Evolutionary conservation across 495 filamentous ascomycete genomes (phyloP), one percentile per base, ranked within the genome.

Genomic region (Aspergillus egyptiacus): DNA sequence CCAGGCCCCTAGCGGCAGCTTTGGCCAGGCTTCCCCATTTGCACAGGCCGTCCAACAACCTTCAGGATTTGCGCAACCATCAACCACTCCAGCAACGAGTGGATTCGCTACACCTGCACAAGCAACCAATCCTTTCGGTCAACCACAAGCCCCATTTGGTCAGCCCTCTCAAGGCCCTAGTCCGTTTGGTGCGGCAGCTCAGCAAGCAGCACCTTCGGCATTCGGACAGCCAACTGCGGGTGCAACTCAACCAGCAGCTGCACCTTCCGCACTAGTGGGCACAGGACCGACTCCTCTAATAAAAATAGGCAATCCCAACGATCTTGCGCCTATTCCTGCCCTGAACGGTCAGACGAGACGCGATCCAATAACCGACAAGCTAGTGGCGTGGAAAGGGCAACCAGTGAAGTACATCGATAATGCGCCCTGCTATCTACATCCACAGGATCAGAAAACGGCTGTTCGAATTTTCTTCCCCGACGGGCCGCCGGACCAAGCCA

Each of bases 391-490:
- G 76, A 80, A 81, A 55, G 75, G 76, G n/a, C 71, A 68, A 23
- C 70, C 70, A 0, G 78, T 83, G 1, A 62, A 66, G 20, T 80
- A 81, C 54, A 61, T 76, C 44, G 63, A 78, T 31, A 63, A 71
- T 36, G 60, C 57, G 10, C 76, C 76, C 1, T 79, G 69, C 54
- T 80, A 76, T 58, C 61, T 70, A 11, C 70, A 74, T 50, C 66
- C 65, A 3, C 63, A 71, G 33, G 75, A 78, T 48, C 68, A 72
- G 32, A 58, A 67, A 43, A 69, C 67, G 4, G 73, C 65, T 48
- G 70, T 77, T 22, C 76, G 73, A 27, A 78, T 91, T 18, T 83
- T 84, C 68, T 86, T 85, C 55, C 83, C 85, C 1, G 68, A 84
- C 23, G 87, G 87, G 1, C 71, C 83, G n/a, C 85, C 84, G 1